phyloP scores from a whole-genome alignment of 2,329 filamentous ascomycete species.

The Cordyceps farinosa region DNA sequence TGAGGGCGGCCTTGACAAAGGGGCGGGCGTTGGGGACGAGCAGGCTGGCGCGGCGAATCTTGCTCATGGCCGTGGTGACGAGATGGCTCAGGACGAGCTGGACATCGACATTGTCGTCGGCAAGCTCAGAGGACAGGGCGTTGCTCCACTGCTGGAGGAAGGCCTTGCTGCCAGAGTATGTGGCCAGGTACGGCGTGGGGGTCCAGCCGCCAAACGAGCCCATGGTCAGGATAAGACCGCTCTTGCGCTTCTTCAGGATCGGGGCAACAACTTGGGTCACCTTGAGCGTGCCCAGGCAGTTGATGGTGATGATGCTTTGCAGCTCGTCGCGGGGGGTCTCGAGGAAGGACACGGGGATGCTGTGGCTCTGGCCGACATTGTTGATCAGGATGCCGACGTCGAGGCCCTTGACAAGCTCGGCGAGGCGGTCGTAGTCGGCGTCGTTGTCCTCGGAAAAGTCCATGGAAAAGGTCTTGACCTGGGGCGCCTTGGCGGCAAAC shows the following conservation, averaged over 20 bases:
- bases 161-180: constrained; percentile 96
- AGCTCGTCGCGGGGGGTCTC: constrained; percentile 77
- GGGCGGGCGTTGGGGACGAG: constrained; percentile 76
- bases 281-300: constrained; percentile 85
- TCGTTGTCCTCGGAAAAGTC: constrained; percentile 82
- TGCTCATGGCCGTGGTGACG: constrained; percentile 95
- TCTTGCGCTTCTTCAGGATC: constrained; percentile 77
- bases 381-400: constrained; percentile 90
- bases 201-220: constrained; percentile 92
- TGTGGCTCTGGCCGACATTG: constrained; percentile 94
- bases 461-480: constrained; percentile 82
- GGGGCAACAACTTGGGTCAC: constrained; percentile 83
- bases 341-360: constrained; percentile 84
- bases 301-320: constrained; percentile 88
- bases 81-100: constrained; percentile 89
- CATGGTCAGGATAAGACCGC: constrained; percentile 92
- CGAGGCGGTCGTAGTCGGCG: constrained; percentile 72
- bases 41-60: constrained; percentile 75
- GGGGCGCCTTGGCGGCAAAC: constrained; percentile 56
- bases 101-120: constrained; percentile 77
- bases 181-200: constrained; percentile 87
- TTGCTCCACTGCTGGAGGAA: constrained; percentile 97
- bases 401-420: constrained; percentile 63
- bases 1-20: constrained; percentile 75
- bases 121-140: constrained; percentile 78